phyloP scores from a whole-genome alignment of 2,329 filamentous ascomycete genomes.

The Aspergillus thermomutatus region DNA sequence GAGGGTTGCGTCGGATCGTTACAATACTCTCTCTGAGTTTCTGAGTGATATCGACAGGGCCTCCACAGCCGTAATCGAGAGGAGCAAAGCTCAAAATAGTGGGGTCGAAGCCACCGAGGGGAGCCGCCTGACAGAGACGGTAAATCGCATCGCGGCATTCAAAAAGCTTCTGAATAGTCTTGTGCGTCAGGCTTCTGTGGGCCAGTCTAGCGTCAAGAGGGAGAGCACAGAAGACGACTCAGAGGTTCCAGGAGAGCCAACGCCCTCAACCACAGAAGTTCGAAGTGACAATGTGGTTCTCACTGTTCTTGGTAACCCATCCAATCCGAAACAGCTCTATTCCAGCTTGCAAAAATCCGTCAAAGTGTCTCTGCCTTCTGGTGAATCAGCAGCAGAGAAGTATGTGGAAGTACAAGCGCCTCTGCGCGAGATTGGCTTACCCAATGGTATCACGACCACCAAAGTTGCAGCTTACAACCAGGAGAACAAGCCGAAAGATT shows the following conservation, averaged over 20 bases:
- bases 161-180: constrained; percentile 62
- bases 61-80: constrained; percentile 35
- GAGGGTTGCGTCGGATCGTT: constrained; percentile 36
- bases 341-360: constrained; percentile 69
- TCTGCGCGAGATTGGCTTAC: constrained; percentile 64
- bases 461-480: constrained; percentile 57
- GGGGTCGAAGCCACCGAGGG: constrained; percentile 21
- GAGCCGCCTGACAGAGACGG: constrained; percentile 32
- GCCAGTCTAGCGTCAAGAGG: constrained; percentile 31
- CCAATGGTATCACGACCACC: constrained; percentile 69
- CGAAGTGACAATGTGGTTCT: constrained; percentile 60
- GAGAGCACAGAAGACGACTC: constrained; percentile 34
- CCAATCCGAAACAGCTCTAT: constrained; percentile 73
- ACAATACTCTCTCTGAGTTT: constrained; percentile 41
- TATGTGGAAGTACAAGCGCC: constrained; percentile 44
- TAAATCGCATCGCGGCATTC: constrained; percentile 53
- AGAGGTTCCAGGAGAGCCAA: constrained; percentile 35
- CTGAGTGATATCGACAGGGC: constrained; percentile 42
- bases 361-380: constrained; percentile 31
- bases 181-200: constrained; percentile 59
- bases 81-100: constrained; percentile 31
- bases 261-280: constrained; percentile 38
- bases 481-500: constrained; percentile 25
- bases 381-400: constrained; percentile 34
- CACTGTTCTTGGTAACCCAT: constrained; percentile 72